Evolutionary conservation across 345 rosid species (phyloP), one percentile per base, ranked within the genome.

Genomic region (Schrenkiella parvula): DNA sequence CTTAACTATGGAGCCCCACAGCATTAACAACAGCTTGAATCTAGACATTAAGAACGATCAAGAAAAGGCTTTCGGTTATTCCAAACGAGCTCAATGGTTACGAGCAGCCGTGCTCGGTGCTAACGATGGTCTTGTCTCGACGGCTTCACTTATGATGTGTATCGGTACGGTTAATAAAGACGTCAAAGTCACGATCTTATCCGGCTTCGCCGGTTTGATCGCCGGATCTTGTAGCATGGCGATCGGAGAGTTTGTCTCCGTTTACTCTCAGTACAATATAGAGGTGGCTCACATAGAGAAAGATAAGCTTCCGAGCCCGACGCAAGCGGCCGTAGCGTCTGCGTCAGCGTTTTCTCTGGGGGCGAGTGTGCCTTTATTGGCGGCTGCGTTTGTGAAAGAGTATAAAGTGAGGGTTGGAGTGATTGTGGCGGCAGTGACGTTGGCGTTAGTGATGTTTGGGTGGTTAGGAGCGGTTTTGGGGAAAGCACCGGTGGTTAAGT

Each of bases 211-310:
- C 0, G 98, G 98, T 18, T 67, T 90, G 3, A 90, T 92, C 0
- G 97, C 95, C 0, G 98, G 98, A 1, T 97, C 98, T 12, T 90
- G 93, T 54, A 92, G 98, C 84, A 92, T 92, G 98, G 95, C 97
- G 7, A 90, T 92, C 3, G 98, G 98, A 11, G 98, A 92, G 81
- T 90, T 87, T 23, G 98, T 92, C 17, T 92, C 98, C 0, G 98
- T 92, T 15, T 83, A 90, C 62, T 87, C 98, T 9, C 98, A 92
- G 56, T 60, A 88, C 4, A 97, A 92, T 56, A 85, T 90, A 6
- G 91, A 92, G 71, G 34, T 90, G 62, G 92, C 95, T 51, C 98
- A 92, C 11, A 77, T 52, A 0, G 78, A 77, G 51, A 72, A 66
- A 50, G 77, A 75, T 56, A 65, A 76, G 47, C 76, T 92, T 71